Base-by-base conservation (phyloP, 305 asterid genomes). In the Andrographis paniculata region DNA sequence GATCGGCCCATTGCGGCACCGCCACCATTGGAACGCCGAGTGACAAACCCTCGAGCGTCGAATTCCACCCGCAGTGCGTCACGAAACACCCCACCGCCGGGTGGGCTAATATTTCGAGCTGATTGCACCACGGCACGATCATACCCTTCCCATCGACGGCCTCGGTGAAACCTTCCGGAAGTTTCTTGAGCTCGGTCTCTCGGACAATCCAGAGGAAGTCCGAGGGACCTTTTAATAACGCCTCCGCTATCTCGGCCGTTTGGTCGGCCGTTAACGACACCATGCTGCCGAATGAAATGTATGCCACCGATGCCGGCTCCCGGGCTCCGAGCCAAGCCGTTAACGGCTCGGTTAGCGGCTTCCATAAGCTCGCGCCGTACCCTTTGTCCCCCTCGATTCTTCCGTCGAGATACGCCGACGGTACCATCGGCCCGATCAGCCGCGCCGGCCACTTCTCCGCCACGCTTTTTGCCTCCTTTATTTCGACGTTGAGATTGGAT, bases 261-360 rank as follows among this genome's bases (percentile, higher is more conserved):
- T 83, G 85, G 18, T 77, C 61, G 16, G 66, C 9, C 45, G 70
- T 35, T 3, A 80, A 17, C 1, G 77, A 65, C 14, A 80, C 87
- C 94, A 77, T 80, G 77, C 92, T 83, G 12, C 94, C 94, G 19
- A 80, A 80, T 0, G 92, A 84, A 44, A 83, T 24, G 71, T 77
- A 79, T 23, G 75, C 64, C n/a, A 77, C 80, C 0, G 94, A 83
- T 28, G 62, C 48, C 0, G 1, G 51, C 1, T 77, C 68, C 65
- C 71, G 77, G 28, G 66, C 41, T 33, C 61, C 14, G 14, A 83
- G 91, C 94, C 94, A 83, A 14, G 65, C 49, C 14, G 41, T 5
- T 67, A 84, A 77, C 5, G 74, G 46, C 5, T 71, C 69, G 39
- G 74, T 66, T 0, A 73, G 69, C 48, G 94, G 87, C 70, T 75